Percentiles rank a stretch among this genome's conserved stretches.
Evolutionary conservation across 352 stramenopile genomes (phyloP).

Genomic region (Plasmopara halstedii): DNA sequence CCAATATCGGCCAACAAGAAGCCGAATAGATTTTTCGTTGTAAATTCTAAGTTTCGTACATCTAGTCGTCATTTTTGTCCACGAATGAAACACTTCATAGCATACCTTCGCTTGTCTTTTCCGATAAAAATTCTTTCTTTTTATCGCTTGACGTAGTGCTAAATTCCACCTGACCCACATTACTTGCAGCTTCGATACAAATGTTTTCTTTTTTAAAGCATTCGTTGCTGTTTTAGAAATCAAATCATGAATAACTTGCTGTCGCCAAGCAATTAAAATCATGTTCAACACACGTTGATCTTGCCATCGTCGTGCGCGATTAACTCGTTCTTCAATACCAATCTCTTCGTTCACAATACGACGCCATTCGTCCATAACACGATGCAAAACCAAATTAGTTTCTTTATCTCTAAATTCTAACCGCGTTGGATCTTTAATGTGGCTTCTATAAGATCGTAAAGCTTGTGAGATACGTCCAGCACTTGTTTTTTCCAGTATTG

Average conservation of each 20-base stretch:
- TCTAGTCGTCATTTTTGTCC: constrained; percentile 3
- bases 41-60: constrained; percentile 4
- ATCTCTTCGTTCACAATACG: background rate
- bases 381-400: constrained; percentile 2
- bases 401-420: constrained; percentile 1
- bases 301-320: constrained; percentile 8
- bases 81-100: constrained; percentile 11
- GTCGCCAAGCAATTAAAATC: constrained; percentile 10
- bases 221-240: background rate
- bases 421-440: background rate
- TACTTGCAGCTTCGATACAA: background rate
- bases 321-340: constrained; percentile 4
- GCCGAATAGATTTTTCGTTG: constrained; percentile 3
- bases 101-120: background rate
- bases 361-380: constrained; percentile 6
- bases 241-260: background rate
- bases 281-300: constrained; percentile 1
- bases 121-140: constrained; percentile 2
- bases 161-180: constrained; percentile 12
- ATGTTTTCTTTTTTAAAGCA: no score
- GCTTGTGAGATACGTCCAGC: background rate
- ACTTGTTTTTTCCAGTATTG: background rate
- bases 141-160: background rate
- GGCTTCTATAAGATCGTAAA: background rate
- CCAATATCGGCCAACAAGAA: constrained; percentile 16